Percentiles rank a stretch among this genome's conserved stretches.
Evolutionary conservation across 2,329 filamentous ascomycete genomes (phyloP).

Genomic region (Coleophoma cylindrospora): DNA sequence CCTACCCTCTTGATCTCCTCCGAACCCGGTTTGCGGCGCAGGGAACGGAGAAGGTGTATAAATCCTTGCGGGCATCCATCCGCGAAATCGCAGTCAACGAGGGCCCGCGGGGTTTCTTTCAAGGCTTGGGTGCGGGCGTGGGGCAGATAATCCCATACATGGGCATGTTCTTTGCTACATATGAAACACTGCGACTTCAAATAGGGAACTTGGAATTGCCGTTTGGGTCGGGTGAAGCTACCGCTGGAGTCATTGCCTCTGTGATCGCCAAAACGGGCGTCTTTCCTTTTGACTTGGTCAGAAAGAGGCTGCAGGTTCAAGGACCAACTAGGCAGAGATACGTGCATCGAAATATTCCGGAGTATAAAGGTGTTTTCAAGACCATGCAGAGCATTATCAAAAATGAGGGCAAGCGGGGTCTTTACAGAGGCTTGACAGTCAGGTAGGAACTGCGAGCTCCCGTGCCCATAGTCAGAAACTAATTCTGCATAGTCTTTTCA

Average conservation of each 20-base stretch:
- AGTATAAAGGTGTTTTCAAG: constrained; percentile 62
- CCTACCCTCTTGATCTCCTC: constrained; percentile 90
- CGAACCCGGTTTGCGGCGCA: constrained; percentile 96
- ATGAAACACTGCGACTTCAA: constrained; percentile 68
- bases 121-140: constrained; percentile 75
- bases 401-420: constrained; percentile 69
- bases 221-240: constrained; percentile 76
- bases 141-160: constrained; percentile 93
- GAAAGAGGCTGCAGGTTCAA: constrained; percentile 93
- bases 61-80: constrained; percentile 63
- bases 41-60: constrained; percentile 75
- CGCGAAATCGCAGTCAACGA: constrained; percentile 70
- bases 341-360: constrained; percentile 81
- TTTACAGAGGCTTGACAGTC: constrained; percentile 86
- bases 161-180: constrained; percentile 91
- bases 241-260: constrained; percentile 75
- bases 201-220: constrained; percentile 53
- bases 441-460: constrained; percentile 30
- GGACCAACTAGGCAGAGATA: constrained; percentile 78
- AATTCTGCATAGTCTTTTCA: constrained; percentile 56
- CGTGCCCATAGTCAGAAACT: neutral
- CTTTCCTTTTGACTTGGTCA: constrained; percentile 87
- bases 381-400: constrained; percentile 65
- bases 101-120: constrained; percentile 77
- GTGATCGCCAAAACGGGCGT: constrained; percentile 82